These are phyloP conservation scores for Crithidia fasciculata DNA, from an alignment of 208 protist genomes.

Conservation along the genomic window DNA sequence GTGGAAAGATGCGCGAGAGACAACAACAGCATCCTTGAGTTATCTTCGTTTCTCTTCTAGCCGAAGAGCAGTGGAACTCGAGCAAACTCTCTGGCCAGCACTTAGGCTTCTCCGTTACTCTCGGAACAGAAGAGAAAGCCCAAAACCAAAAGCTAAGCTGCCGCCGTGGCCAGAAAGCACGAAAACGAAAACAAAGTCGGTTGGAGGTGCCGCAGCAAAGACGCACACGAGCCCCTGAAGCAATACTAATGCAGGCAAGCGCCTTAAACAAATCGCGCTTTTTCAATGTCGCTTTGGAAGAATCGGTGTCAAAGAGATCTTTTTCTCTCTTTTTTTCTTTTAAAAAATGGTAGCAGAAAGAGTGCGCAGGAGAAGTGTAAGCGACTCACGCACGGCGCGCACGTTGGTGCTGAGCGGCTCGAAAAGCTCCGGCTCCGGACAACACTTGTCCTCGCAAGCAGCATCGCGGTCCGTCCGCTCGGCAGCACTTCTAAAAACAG, in stretches of 20 bases:
- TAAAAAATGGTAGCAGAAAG: constrained; percentile 16
- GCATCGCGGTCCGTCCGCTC: background rate
- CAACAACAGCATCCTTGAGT: background rate
- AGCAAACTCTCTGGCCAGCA: no score
- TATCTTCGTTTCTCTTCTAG: background rate
- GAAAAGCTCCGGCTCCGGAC: constrained; percentile 1
- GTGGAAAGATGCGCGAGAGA: background rate
- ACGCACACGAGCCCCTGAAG: no score
- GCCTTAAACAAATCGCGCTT: background rate
- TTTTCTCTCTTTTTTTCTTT: background rate
- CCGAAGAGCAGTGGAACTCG: no score
- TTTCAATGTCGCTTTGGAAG: background rate
- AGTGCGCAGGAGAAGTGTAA: constrained; percentile 18
- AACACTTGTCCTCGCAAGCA: background rate
- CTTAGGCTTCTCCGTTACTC: no score
- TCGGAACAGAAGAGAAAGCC: no score
- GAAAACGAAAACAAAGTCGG: no score
- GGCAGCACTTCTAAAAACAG: background rate
- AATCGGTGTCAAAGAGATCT: background rate
- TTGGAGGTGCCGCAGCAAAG: no score
- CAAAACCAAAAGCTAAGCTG: no score
- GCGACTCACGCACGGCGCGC: constrained; percentile 23
- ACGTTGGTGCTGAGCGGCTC: constrained; percentile 31
- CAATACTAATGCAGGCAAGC: no score
- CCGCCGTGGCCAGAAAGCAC: no score